Evolutionary conservation across 2,329 filamentous ascomycete genomes (phyloP), one percentile per base, ranked within the genome.

Genomic region (Penicillium freii): DNA sequence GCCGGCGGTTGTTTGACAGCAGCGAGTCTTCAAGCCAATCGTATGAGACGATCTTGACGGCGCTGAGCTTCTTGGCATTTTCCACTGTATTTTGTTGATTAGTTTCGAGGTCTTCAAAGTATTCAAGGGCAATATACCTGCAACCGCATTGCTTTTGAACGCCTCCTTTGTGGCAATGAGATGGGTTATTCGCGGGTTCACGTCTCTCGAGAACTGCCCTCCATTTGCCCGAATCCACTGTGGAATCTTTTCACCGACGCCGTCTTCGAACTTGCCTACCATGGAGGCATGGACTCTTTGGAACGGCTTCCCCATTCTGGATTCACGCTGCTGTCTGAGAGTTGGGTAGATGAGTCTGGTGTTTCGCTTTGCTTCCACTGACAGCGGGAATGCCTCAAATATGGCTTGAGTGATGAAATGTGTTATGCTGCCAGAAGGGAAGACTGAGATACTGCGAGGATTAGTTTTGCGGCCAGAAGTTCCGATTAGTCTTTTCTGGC

Each of bases 111-210:
- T 13, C 11, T 31, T n/a, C 25, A 19, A 27, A 9, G 23, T 4
- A 17, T 27, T 27, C 8, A 25, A 11, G 5, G 7, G 11, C 8
- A 42, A 19, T 60, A 49, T 71, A 77, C 79, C 71, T 64, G 75
- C 71, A 48, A 79, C 72, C 58, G 72, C 70, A 1, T 78, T 66
- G 7, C 78, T 73, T 60, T 82, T 80, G 72, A 85, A 92, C 17
- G 87, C 82, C 34, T 85, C 80, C 49, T 82, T 77, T 0, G 84
- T 85, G 53, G 85, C 84, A 23, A 96, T 80, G 0, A 96, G 76
- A 73, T 96, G 91, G 0, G 91, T 96, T 10, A 88, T 84, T 0
- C 77, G 66, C 0, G 78, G 70, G 27, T 78, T 78, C 19, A 91
- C 73, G 0, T 78, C 74, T 1, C 77, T 70, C 0, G 77, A 74